Percentiles rank a stretch among this genome's conserved stretches.
These are phyloP conservation scores for Benincasa hispida DNA, from an alignment of 306 rosid genomes.

Conservation along the genomic window DNA sequence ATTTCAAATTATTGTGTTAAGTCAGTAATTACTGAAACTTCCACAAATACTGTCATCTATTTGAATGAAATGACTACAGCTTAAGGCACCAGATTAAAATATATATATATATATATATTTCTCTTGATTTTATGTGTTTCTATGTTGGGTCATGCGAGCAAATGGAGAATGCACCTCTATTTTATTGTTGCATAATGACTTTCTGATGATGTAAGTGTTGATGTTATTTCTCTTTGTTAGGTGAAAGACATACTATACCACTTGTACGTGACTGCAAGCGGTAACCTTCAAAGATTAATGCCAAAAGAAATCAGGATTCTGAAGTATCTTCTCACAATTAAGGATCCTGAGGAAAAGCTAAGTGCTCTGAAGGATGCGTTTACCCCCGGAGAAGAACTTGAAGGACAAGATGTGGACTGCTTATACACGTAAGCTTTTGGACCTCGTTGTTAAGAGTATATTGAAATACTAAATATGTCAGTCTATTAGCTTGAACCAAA, in stretches of 20 bases:
- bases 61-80: neutral
- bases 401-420: constrained; percentile 58
- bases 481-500: neutral
- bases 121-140: neutral
- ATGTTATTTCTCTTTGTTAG: constrained; percentile 16
- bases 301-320: constrained; percentile 85
- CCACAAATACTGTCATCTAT: neutral
- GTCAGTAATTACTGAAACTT: neutral
- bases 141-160: neutral
- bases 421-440: constrained; percentile 57
- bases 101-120: too few relatives aligned
- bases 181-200: neutral
- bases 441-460: neutral
- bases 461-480: neutral
- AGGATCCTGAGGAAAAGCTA: constrained; percentile 63
- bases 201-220: neutral
- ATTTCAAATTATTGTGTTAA: neutral
- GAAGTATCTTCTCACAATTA: constrained; percentile 58
- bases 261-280: constrained; percentile 62
- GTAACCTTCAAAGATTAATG: constrained; percentile 70
- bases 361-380: constrained; percentile 65
- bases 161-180: neutral
- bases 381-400: constrained; percentile 87
- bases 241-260: constrained; percentile 76
- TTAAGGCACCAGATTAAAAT: neutral